phyloP scores from a whole-genome alignment of 345 rosid genomes.

The Syzygium oleosum region DNA sequence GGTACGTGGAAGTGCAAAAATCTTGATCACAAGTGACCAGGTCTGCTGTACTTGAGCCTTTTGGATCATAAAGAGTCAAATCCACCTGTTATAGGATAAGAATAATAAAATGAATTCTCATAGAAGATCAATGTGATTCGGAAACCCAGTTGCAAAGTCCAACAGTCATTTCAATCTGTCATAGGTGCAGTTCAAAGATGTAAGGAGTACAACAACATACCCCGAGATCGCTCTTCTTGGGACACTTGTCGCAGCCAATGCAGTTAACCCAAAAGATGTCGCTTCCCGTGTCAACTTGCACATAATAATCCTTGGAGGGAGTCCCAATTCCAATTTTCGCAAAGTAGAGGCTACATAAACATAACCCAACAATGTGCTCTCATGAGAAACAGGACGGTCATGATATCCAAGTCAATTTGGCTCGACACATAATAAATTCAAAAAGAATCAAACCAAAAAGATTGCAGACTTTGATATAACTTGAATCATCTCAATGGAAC shows the following conservation, averaged over 20 bases:
- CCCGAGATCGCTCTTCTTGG: conserved; percentile 57
- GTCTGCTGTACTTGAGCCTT: conserved; percentile 31
- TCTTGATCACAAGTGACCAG: conserved; percentile 43
- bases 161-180: neutral
- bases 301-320: conserved; percentile 67
- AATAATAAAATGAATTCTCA: neutral
- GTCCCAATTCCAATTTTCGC: conserved; percentile 59
- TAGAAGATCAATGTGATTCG: neutral
- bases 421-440: neutral
- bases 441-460: neutral
- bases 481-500: neutral
- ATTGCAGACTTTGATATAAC: neutral
- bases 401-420: neutral
- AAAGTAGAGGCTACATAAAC: conserved; percentile 57
- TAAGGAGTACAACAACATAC: conserved; percentile 16
- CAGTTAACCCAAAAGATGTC: conserved; percentile 92
- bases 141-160: neutral
- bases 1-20: conserved; percentile 42
- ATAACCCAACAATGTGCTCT: conserved; percentile 8
- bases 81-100: conserved; percentile 31
- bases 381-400: neutral
- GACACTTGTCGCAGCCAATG: conserved; percentile 56
- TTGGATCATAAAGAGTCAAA: conserved; percentile 44
- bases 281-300: conserved; percentile 95
- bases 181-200: neutral